Evolutionary conservation across 805 yeast genomes (phyloP), one percentile per base, ranked within the genome.

Genomic region (Schizosaccharomyces cryophilus): DNA sequence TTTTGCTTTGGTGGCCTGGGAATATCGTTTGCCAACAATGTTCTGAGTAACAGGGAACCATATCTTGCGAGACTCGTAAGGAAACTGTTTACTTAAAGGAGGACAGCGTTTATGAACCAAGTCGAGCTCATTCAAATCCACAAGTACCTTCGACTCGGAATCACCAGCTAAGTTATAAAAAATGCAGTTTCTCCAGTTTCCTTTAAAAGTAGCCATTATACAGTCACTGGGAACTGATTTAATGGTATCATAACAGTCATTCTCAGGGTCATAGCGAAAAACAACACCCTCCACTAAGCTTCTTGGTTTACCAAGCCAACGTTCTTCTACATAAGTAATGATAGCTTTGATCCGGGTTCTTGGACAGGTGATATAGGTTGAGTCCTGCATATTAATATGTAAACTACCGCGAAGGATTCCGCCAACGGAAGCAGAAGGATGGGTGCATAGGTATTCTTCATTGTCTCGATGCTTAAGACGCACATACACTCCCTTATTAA

Each of bases 271-370:
- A 24, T 59, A 59, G 21, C 26, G 26, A 31, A 42, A 59, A 24
- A 40, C 26, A 4, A 42, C 61, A 29, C 61, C 61, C n/a, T 59
- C 29, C 13, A 59, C 61, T 19, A 45, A 17, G 31, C 40, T 30
- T 19, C 19, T 59, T 31, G 48, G 61, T 47, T 59, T 59, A 5
- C 61, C 61, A n/a, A 59, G 54, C 61, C 61, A 59, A 4, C 54
- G n/a, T 40, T 59, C 61, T 59, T 59, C 61, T 7, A 30, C 24
- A 42, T 42, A 59, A 19, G 42, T 29, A 5, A 59, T 13, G 3
- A 59, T 59, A 21, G 54, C 54, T 17, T 59, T 59, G n/a, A 42
- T 19, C 9, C 54, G 29, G 29, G 61, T 42, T 42, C 42, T 42
- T 4, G 61, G 61, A 59, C 61, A 59, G 9, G 54, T 42, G 19